Evolutionary conservation across 108 stramenopile species (phyloP), one percentile per base, ranked within the genome.

Genomic region (Cylindrotheca closterium): DNA sequence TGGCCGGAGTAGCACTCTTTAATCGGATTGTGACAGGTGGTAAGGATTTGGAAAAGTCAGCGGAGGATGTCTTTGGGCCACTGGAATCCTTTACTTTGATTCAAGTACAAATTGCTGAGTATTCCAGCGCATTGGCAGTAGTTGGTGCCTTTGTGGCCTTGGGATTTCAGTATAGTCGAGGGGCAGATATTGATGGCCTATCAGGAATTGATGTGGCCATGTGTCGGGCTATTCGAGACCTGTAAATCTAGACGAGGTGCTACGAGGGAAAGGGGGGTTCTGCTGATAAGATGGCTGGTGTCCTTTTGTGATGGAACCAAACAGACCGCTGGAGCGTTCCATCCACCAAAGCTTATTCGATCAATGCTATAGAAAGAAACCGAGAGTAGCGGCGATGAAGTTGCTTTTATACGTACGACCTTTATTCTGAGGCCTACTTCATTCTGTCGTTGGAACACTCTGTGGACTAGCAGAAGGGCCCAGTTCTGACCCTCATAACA

Each of bases 151-250:
- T 83, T 63, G 52, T 73, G 8, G 68, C 78, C 28, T 42, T 83
- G 53, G 66, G 31, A 26, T 22, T 58, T 17, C 81, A 83, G 49
- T 47, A 33, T 19, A 42, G 47, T 17, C 63, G 67, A n/a, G 78
- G 67, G 5, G 74, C 67, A 12, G 32, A 57, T 30, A 76, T 83
- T 78, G 81, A 83, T 64, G 80, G 80, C 24, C 28, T 81, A 28
- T 68, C 67, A 23, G 80, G 80, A 28, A 81, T 81, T 28, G 67
- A 81, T 47, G 55, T 67, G 19, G 58, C 65, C 33, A 70, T 76
- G 76, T 82, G 81, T 51, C 60, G 74, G 47, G 80, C 80, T 22
- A 18, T 80, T 4, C 75, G 51, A 52, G 68, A 59, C 15, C 0
- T 31, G 56, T 42, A 15, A 42, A 15, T 15, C 37, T 10, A 42